These are phyloP conservation scores for Geotrichum candidum DNA, from an alignment of 1,139 yeast species.

Conservation along the genomic window DNA sequence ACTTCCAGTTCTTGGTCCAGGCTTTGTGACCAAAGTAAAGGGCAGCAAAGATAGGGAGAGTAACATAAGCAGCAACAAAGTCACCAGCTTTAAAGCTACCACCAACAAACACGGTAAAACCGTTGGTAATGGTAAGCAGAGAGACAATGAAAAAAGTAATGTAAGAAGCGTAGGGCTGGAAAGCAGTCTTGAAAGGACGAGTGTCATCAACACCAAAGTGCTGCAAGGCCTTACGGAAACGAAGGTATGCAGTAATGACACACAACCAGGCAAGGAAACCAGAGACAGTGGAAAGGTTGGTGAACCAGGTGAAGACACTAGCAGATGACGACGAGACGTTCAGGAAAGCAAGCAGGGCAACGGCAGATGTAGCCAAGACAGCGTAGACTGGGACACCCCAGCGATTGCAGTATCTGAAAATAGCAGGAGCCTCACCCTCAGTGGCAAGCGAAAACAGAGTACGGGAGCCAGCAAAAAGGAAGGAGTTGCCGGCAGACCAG, in stretches of 20 bases:
- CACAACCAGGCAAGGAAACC: conserved; percentile 45
- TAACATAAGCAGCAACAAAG: conserved; percentile 50
- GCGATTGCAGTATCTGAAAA: conserved; percentile 40
- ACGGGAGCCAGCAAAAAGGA: conserved; percentile 39
- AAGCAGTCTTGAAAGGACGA: conserved; percentile 41
- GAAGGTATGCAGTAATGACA: conserved; percentile 42
- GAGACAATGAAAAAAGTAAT: conserved; percentile 42
- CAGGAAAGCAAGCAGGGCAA: conserved; percentile 39
- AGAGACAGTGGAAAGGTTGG: conserved; percentile 41
- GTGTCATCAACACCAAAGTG: conserved; percentile 26
- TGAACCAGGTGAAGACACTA: conserved; percentile 43
- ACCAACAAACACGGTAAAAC: conserved; percentile 56
- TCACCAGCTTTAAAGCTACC: conserved; percentile 46
- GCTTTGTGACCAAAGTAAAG: conserved; percentile 49
- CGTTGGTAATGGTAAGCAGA: conserved; percentile 57
- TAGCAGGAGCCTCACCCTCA: conserved; percentile 46
- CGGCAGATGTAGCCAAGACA: conserved; percentile 30
- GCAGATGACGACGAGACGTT: conserved; percentile 43
- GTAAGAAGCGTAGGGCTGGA: conserved; percentile 47
- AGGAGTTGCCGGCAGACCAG: conserved; percentile 42
- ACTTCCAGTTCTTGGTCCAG: conserved; percentile 42
- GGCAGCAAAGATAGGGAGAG: conserved; percentile 44
- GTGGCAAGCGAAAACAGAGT: conserved; percentile 41
- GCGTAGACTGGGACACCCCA: conserved; percentile 43
- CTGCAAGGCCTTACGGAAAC: conserved; percentile 50